Conservation (phyloP, 129 eudicot species). For the Helianthus annuus region DNA sequence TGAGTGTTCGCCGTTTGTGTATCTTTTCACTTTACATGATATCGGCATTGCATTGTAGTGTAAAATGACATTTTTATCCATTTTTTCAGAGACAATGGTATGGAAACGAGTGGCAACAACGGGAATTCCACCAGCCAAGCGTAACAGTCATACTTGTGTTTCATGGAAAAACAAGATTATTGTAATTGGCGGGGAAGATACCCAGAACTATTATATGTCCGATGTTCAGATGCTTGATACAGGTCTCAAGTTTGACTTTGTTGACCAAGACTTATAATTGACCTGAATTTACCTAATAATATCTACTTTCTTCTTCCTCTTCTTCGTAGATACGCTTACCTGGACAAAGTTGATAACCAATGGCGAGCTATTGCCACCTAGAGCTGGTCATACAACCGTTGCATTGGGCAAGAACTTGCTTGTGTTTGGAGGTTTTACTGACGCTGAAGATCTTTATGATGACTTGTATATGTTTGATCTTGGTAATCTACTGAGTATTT, state of each 20-base stretch:
- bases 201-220: constrained; percentile 67
- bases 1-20: constrained; percentile 10
- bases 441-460: constrained; percentile 77
- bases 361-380: constrained; percentile 88
- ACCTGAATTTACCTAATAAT: constrained; percentile 20
- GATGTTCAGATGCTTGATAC: constrained; percentile 96
- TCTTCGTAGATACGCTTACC: constrained; percentile 66
- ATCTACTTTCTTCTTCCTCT: constrained; percentile 18
- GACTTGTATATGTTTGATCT: constrained; percentile 85
- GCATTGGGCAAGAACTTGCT: constrained; percentile 73
- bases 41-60: not conserved
- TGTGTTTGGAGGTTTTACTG: constrained; percentile 98
- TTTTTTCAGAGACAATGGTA: constrained; percentile 66
- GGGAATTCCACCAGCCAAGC: constrained; percentile 88
- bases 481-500: constrained; percentile 41
- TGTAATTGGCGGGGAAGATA: constrained; percentile 96
- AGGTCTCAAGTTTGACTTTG: constrained; percentile 46
- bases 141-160: constrained; percentile 92
- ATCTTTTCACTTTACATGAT: not conserved
- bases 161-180: constrained; percentile 92
- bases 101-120: constrained; percentile 83
- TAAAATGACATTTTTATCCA: constrained; percentile 13
- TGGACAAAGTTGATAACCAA: constrained; percentile 83
- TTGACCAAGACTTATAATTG: not conserved
- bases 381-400: constrained; percentile 95